Evolutionary conservation across 2,329 filamentous ascomycete genomes (phyloP).

Genomic region (Verticillium isaacii): DNA sequence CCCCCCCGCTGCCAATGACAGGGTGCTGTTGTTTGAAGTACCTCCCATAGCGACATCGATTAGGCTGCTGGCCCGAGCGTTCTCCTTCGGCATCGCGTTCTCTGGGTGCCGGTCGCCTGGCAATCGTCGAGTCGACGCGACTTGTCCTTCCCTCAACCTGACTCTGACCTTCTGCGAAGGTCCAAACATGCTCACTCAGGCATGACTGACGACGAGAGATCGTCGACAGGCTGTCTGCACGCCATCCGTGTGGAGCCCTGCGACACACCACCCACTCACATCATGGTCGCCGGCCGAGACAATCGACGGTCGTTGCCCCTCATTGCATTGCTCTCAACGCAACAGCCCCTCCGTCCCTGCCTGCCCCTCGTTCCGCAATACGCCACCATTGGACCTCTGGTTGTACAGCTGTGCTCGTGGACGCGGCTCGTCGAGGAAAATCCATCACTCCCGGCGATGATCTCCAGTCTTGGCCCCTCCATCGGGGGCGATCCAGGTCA

Average conservation of each 20-base stretch:
- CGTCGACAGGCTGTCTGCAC: not conserved
- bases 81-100: not conserved
- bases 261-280: not conserved
- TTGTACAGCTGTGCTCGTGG: not conserved
- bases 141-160: not conserved
- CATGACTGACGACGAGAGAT: not conserved
- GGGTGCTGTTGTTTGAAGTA: not conserved
- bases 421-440: not conserved
- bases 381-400: not conserved
- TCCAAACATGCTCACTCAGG: not conserved
- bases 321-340: not conserved
- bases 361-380: not conserved
- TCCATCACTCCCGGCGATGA: not conserved
- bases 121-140: not conserved
- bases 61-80: not conserved
- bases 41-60: not conserved
- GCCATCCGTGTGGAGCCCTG: not conserved
- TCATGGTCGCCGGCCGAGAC: not conserved
- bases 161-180: not conserved
- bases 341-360: not conserved
- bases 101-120: not conserved
- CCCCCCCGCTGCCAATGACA: not conserved
- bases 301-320: not conserved
- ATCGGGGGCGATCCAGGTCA: not conserved
- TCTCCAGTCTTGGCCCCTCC: not conserved